Conservation (phyloP, 176 grass and related monocot species). For the Avena sativa region DNA sequence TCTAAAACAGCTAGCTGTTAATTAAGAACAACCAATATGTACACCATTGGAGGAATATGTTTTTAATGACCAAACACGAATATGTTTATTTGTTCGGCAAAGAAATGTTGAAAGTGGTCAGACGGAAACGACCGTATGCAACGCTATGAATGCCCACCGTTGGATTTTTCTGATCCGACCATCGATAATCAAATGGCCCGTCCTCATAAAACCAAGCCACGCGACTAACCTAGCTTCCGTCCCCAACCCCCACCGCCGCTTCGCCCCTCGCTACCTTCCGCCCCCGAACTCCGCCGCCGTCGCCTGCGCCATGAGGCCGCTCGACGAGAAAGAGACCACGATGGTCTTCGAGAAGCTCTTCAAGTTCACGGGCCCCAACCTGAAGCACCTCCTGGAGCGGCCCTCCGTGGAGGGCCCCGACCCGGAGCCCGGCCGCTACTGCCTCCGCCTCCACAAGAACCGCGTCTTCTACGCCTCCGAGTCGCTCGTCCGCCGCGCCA, state of each 20-base stretch:
- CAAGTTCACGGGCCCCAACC: slow-evolving; percentile 88
- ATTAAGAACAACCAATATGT: no score
- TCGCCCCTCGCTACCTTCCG: not conserved
- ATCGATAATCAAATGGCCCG: not conserved
- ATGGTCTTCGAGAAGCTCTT: slow-evolving; percentile 87
- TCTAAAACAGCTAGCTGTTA: no score
- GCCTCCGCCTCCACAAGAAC: slow-evolving; percentile 90
- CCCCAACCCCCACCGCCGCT: not conserved
- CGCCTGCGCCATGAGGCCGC: slow-evolving; percentile 55
- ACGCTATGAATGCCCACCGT: not conserved
- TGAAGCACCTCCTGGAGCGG: slow-evolving; percentile 80
- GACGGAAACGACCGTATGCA: not conserved
- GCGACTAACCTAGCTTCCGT: slow-evolving; percentile 30
- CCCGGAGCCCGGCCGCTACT: slow-evolving; percentile 65
- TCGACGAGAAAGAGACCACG: slow-evolving; percentile 94
- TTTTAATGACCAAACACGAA: no score
- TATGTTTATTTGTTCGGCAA: no score
- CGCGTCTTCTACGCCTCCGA: slow-evolving; percentile 86
- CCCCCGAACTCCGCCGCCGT: not conserved
- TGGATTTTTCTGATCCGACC: slow-evolving; percentile 12
- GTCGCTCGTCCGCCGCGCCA: not conserved
- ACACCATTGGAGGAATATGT: no score
- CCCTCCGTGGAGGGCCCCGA: slow-evolving; percentile 73
- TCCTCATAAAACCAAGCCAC: not conserved
- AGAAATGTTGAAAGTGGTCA: no score